Percentiles rank a stretch among this genome's conserved stretches.
Evolutionary conservation across 1,139 yeast genomes (phyloP).

Genomic region (Hyphopichia buzzinii): DNA sequence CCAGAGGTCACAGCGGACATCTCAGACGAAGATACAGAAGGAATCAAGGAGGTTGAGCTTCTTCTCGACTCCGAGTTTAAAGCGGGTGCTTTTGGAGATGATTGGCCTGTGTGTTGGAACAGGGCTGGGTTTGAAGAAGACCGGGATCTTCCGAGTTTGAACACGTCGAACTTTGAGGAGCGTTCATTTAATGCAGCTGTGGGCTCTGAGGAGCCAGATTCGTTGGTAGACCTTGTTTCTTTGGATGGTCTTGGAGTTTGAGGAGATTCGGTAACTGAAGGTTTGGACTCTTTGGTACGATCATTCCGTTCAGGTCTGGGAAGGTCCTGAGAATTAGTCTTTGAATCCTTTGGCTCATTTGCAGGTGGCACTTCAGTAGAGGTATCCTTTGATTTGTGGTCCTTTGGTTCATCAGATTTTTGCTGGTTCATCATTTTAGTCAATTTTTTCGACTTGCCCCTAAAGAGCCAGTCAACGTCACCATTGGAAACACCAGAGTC

Average conservation of each 20-base stretch:
- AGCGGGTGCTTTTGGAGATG: slow-evolving; percentile 17
- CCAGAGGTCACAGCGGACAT: not conserved
- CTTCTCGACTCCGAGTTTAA: slow-evolving; percentile 9
- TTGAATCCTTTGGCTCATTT: not conserved
- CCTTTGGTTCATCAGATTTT: slow-evolving; percentile 3
- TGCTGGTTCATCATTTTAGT: slow-evolving; percentile 37
- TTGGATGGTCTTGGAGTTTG: not conserved
- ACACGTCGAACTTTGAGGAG: slow-evolving; percentile 21
- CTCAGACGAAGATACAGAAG: slow-evolving; percentile 3
- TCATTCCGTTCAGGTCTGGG: not conserved
- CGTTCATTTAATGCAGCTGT: too few species aligned
- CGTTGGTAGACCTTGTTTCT: not conserved
- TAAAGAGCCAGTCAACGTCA: slow-evolving; percentile 74
- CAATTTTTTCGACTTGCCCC: slow-evolving; percentile 61
- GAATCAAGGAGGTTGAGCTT: slow-evolving; percentile 14
- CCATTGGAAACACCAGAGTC: slow-evolving; percentile 63
- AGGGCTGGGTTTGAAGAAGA: slow-evolving; percentile 11
- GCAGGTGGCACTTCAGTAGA: not conserved
- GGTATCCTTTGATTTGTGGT: slow-evolving; percentile 12
- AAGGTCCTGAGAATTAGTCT: not conserved
- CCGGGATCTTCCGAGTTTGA: slow-evolving; percentile 31
- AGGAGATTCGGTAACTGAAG: not conserved
- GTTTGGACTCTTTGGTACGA: not conserved
- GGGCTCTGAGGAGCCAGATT: too few species aligned
- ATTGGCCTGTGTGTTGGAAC: slow-evolving; percentile 8